Evolutionary conservation across 2,329 filamentous ascomycete genomes (phyloP).

Genomic region (Hypoxylon sp.): DNA sequence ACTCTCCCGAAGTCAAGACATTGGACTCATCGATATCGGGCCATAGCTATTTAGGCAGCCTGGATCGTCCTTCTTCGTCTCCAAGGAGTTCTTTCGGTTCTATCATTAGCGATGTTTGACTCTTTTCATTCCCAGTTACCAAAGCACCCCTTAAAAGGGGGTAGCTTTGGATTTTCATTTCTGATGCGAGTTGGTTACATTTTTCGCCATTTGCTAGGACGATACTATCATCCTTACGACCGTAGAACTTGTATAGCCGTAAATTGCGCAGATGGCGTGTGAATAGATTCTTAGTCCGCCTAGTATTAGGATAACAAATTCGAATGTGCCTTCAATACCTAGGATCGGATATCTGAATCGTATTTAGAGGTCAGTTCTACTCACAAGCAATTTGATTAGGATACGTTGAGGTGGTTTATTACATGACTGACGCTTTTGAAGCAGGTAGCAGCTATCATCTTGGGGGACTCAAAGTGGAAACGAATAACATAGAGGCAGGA

Average conservation of each 20-base stretch:
- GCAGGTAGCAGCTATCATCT: too few relatives aligned
- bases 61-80: background rate
- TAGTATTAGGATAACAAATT: conserved; percentile 48
- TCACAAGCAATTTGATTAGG: too few relatives aligned
- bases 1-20: conserved; percentile 33
- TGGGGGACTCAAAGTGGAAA: too few relatives aligned
- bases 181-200: conserved; percentile 37
- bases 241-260: conserved; percentile 57
- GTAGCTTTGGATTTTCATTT: conserved; percentile 23
- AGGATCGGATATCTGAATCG: too few relatives aligned
- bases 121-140: conserved; percentile 55
- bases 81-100: conserved; percentile 49
- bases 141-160: conserved; percentile 36
- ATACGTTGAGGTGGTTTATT: too few relatives aligned
- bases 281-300: conserved; percentile 59
- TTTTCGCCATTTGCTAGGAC: conserved; percentile 60
- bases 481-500: too few relatives aligned
- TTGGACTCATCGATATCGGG: conserved; percentile 37
- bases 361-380: too few relatives aligned
- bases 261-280: conserved; percentile 55
- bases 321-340: too few relatives aligned
- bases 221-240: conserved; percentile 60
- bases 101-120: conserved; percentile 57
- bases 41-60: conserved; percentile 39
- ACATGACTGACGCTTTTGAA: too few relatives aligned